These are phyloP conservation scores for Artemisia annua DNA, from an alignment of 129 eudicot species.

Conservation along the genomic window DNA sequence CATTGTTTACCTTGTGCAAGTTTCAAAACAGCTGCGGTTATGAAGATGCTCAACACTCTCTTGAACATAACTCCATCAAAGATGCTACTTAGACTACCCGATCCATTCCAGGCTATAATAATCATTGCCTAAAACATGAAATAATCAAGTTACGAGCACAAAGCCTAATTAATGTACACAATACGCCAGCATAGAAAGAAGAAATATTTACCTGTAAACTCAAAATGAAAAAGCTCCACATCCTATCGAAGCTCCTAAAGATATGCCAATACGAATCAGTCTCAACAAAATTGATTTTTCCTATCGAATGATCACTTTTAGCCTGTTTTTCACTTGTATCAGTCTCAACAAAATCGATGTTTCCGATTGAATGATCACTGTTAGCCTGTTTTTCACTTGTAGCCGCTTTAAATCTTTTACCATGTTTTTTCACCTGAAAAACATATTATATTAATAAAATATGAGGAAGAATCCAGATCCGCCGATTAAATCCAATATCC, in stretches of 20 bases:
- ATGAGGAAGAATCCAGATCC: background rate
- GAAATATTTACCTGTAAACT: slow-evolving; percentile 60
- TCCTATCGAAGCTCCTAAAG: slow-evolving; percentile 85
- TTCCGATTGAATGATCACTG: too few species aligned
- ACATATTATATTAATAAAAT: background rate
- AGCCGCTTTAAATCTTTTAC: slow-evolving; percentile 13
- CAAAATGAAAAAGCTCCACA: slow-evolving; percentile 94
- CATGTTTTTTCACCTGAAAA: slow-evolving; percentile 45
- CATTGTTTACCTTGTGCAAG: slow-evolving; percentile 57
- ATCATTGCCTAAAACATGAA: slow-evolving; percentile 70
- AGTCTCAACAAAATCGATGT: too few species aligned
- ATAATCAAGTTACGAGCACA: slow-evolving; percentile 11
- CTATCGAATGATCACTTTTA: slow-evolving; percentile 41
- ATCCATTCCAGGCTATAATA: slow-evolving; percentile 87
- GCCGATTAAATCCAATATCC: background rate
- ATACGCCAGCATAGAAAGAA: background rate
- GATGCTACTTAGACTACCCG: slow-evolving; percentile 58
- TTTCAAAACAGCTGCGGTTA: slow-evolving; percentile 81
- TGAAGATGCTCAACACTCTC: slow-evolving; percentile 79
- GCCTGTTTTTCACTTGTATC: slow-evolving; percentile 4
- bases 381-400: too few species aligned
- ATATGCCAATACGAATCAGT: slow-evolving; percentile 87
- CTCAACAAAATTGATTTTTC: slow-evolving; percentile 85
- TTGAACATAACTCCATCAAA: slow-evolving; percentile 61
- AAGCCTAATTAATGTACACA: background rate